Conservation (phyloP, 495 filamentous ascomycete genomes). For the Collariella sp. region DNA sequence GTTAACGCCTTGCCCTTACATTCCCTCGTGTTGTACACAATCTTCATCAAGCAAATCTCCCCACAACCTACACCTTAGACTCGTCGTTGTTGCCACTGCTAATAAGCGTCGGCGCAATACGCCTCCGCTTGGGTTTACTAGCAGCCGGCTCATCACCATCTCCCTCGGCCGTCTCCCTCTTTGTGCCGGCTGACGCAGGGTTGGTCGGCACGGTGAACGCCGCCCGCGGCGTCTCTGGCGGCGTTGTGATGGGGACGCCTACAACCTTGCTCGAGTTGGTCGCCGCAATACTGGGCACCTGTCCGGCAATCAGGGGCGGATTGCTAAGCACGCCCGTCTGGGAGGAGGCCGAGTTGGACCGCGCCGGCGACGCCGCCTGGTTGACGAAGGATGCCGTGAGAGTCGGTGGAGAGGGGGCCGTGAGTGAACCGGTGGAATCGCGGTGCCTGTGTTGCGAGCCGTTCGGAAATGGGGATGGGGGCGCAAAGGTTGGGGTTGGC, state of each 20-base stretch:
- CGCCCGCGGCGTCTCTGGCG: conserved; percentile 67
- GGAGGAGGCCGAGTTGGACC: conserved; percentile 76
- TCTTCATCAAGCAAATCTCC: neutral
- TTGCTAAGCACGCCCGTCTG: conserved; percentile 51
- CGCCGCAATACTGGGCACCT: conserved; percentile 65
- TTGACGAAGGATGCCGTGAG: conserved; percentile 36
- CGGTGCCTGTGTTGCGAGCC: conserved; percentile 40
- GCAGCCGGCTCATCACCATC: conserved; percentile 35
- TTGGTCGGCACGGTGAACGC: conserved; percentile 34
- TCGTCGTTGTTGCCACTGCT: conserved; percentile 8
- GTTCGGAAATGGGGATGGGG: conserved; percentile 48
- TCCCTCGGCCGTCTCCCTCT: conserved; percentile 50
- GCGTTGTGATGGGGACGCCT: conserved; percentile 56
- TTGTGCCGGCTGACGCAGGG: conserved; percentile 33
- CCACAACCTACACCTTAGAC: conserved; percentile 11
- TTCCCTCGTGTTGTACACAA: neutral
- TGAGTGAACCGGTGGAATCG: conserved; percentile 40
- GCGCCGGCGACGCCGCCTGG: conserved; percentile 63
- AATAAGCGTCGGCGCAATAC: conserved; percentile 69
- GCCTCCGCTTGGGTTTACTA: conserved; percentile 57
- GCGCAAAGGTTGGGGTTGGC: conserved; percentile 56
- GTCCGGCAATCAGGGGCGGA: conserved; percentile 65
- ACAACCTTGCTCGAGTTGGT: conserved; percentile 52
- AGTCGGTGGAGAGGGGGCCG: conserved; percentile 47
- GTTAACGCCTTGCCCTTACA: neutral